phyloP scores from a whole-genome alignment of 2,329 filamentous ascomycete genomes.

The Sclerotinia glacialis region DNA sequence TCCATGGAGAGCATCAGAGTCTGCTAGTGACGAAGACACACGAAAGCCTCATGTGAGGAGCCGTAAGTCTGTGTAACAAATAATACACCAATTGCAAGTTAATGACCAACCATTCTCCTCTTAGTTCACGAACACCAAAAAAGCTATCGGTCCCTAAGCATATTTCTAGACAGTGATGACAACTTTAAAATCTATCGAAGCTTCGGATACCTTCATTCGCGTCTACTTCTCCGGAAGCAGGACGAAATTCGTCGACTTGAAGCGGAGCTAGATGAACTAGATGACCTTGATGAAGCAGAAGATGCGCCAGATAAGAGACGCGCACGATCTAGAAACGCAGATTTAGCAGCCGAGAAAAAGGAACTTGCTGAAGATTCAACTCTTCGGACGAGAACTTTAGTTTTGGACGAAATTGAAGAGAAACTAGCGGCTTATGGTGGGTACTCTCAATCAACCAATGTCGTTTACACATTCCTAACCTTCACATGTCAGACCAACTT shows the following conservation, averaged over 20 bases:
- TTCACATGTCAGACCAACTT: neutral
- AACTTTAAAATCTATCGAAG: conserved; percentile 44
- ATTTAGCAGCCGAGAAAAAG: conserved; percentile 12
- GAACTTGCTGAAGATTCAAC: neutral
- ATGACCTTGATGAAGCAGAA: conserved; percentile 23
- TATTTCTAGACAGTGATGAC: conserved; percentile 44
- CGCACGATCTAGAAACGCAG: conserved; percentile 18
- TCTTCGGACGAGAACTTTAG: conserved; percentile 14
- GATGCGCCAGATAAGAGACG: conserved; percentile 3
- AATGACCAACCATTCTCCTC: neutral
- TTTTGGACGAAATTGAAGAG: conserved; percentile 27
- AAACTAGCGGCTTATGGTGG: conserved; percentile 23
- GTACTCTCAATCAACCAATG: neutral
- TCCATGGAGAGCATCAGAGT: neutral
- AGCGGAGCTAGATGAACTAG: conserved; percentile 27
- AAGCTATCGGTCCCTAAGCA: conserved; percentile 43
- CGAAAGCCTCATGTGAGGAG: conserved; percentile 11
- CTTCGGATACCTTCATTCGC: conserved; percentile 44
- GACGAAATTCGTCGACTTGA: conserved; percentile 30
- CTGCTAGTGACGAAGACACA: neutral
- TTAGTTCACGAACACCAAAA: conserved; percentile 27
- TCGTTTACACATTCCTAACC: neutral
- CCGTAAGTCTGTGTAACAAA: neutral
- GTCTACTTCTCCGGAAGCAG: conserved; percentile 38
- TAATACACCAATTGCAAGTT: neutral